Percentiles rank a stretch among this genome's conserved stretches.
Conservation (phyloP, 208 protist species). For the Naegleria fowleri region DNA sequence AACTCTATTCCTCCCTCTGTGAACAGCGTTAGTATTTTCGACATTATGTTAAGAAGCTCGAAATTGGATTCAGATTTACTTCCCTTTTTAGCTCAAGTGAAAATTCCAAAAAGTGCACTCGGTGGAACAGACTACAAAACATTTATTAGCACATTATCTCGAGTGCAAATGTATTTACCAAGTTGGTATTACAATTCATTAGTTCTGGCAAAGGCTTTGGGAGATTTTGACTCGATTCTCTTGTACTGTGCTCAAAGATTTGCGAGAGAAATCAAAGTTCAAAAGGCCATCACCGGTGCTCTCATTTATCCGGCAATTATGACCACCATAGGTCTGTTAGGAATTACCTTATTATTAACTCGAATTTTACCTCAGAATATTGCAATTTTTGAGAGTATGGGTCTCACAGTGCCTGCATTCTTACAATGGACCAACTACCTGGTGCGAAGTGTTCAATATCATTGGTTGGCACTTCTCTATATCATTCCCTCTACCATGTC, state of each 20-base stretch:
- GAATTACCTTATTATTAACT: constrained; percentile 22
- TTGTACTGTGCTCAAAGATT: constrained; percentile 27
- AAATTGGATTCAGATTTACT: constrained; percentile 28
- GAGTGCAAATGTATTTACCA: constrained; percentile 19
- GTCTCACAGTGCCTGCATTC: constrained; percentile 16
- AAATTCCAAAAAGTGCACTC: constrained; percentile 30
- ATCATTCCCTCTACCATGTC: constrained; percentile 8
- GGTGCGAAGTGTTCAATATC: constrained; percentile 7
- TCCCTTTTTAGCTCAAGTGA: constrained; percentile 29
- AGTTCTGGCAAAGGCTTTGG: constrained; percentile 3
- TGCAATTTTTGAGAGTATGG: constrained; percentile 28
- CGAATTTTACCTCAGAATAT: constrained; percentile 30
- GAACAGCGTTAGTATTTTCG: constrained; percentile 23
- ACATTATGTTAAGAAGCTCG: constrained; percentile 29
- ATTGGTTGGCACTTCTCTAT: constrained; percentile 30
- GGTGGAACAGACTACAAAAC: constrained; percentile 31
- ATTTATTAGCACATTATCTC: constrained; percentile 22
- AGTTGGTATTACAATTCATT: constrained; percentile 30
- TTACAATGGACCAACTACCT: constrained; percentile 5
- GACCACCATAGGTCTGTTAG: neutral
- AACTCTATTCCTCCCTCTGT: constrained; percentile 26
- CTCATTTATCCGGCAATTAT: constrained; percentile 32
- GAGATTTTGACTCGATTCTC: constrained; percentile 26
- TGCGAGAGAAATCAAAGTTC: constrained; percentile 28
- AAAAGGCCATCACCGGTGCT: constrained; percentile 4